Evolutionary conservation across 1,139 yeast genomes (phyloP), one percentile per base, ranked within the genome.

Genomic region (Hyphopichia pseudoburtonii): DNA sequence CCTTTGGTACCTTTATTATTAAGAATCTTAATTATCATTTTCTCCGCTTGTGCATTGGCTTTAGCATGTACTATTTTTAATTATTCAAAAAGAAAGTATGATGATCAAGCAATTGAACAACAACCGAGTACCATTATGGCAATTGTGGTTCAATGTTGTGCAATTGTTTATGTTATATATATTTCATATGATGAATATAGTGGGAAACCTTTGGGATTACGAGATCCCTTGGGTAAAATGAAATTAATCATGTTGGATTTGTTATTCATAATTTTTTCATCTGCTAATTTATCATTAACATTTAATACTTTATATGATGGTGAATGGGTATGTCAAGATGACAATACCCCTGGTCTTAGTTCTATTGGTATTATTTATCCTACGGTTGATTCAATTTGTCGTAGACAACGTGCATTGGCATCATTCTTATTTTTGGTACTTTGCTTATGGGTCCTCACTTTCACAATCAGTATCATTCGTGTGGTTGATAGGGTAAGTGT

Each of bases 41-140:
- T 85, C 37, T 76, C 85, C 17, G 61, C 74, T 1, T 62, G 80
- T 33, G 84, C 95, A 0, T 66, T 88, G 44, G 89, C 79, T 0
- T 55, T 88, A 24, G 87, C 95, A 0, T 65, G 75, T n/a, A 62
- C 83, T 32, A 80, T 87, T 12, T 83, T 67, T 50, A 72, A 68
- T 12, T 67, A 67, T 41, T 80, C 86, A 3, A 50, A 47, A 42
- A 35, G 50, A 19, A 52, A 62, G 17, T 63, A 66, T 42, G 69
- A 76, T 10, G 68, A 64, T n/a, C 36, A 42, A 3, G 54, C 61
- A n/a, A 59, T 87, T 11, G 69, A 76, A 2, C 96, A 88, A 55
- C 92, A 87, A 57, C 85, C 97, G 16, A 83, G 95, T 50, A 87
- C 97, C 0, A 80, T 89, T 36, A 88, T 92, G 96, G 95, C 97